Evolutionary conservation across 352 stramenopile genomes (phyloP), one percentile per base, ranked within the genome.

Genomic region (Globisporangium polare): DNA sequence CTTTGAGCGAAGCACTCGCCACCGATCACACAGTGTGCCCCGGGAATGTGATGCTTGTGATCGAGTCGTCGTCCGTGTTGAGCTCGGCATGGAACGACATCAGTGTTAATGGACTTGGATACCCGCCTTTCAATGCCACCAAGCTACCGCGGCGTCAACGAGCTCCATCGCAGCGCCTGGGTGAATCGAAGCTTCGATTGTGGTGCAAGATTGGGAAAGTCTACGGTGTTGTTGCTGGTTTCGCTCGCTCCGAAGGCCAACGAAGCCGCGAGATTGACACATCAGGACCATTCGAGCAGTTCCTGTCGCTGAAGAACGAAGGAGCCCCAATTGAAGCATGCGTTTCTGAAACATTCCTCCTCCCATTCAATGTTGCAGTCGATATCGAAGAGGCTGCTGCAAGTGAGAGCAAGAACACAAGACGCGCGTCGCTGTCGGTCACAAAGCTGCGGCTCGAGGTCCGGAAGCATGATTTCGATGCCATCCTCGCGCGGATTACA

Each of bases 51-150:
- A 67, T 70, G n/a, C 12, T 92, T 10, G 72, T 85, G 2, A 41
- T 91, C 20, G 78, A 90, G 64, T 75, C 73, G 1, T 62, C 76
- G 20, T 78, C 73, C 2, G 49, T 87, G 0, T 61, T 65, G 47
- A 83, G 73, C 59, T 62, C 80, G 1, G 60, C 59, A 18, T 80
- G 74, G 68, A 77, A 63, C 58, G 73, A 89, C 2, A 83, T 91
- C 41, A 75, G 58, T n/a, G 26, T 93, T 22, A 80, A 92, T 59
- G 78, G 84, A 46, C 70, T 93, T 17, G 75, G 80, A 26, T 92
- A 91, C 43, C 83, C 84, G 60, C 82, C 82, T 39, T 93, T 93
- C 50, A 91, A 91, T 65, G 70, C 77, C n/a, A 74, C 78, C 5
- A 66, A 88, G 29, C 63, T 90, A 5, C 83, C 80, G 39, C 80